Base-by-base conservation (phyloP, 2,329 filamentous ascomycete species). In the Penicillium brasilianum region DNA sequence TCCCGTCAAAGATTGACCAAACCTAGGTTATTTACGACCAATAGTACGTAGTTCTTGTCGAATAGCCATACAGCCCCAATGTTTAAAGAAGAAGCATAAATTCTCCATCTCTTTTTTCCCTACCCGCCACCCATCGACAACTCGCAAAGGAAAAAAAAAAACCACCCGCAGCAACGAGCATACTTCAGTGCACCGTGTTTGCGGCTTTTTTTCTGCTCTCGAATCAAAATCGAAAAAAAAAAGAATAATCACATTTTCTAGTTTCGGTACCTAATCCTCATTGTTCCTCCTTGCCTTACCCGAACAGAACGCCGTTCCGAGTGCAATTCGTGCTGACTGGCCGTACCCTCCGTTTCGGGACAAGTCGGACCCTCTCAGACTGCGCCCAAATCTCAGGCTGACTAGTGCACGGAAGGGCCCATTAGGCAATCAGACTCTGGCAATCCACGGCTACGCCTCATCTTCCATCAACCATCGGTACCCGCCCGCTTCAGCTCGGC, bases 331-430 rank as follows among this genome's bases (percentile, higher is more conserved):
- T 70, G 66, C 60, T 59, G 61, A 64, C 61, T 28, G 18, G 16
- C 10, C 18, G 37, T 41, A 52, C 30, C 18, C 36, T 28, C 50
- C 50, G 50, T 41, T 56, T 75, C 74, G 74, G 74, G 69, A 69
- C 67, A 69, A 71, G 28, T 75, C 74, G 74, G 74, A 67, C 68
- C 57, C 7, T 18, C 64, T 55, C 62, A 57, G 55, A 64, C 52
- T 55, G 55, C 28, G 44, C 5, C 28, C 25, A 10, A 46, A 13
- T 22, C 5, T 13, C 22, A 8, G 16, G 48, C 48, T 34, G 28
- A 51, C 48, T 20, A 34, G 48, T 10, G 14, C 14, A n/a, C 20
- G 14, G 18, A 32, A 16, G n/a, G 48, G n/a, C 16, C 48, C 48
- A 51, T 22, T 22, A 36, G 32, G 48, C 25, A 41, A 16, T 25